phyloP scores from a whole-genome alignment of 495 filamentous ascomycete genomes.

The Penicillium robsamsonii region DNA sequence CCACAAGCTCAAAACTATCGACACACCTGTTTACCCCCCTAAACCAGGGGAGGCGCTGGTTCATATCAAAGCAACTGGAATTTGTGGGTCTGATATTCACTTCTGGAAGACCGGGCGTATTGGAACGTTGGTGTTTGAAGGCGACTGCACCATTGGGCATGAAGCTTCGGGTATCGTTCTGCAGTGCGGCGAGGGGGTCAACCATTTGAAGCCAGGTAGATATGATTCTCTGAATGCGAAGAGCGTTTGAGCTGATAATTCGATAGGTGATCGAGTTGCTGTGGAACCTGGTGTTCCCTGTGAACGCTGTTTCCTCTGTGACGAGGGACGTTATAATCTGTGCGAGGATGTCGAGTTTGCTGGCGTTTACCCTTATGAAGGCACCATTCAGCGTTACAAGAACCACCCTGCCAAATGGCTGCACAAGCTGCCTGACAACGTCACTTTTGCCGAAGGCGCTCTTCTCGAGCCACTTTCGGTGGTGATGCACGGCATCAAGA shows the following conservation, averaged over 20 bases:
- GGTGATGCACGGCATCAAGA: constrained; percentile 64
- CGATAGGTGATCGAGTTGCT: constrained; percentile 65
- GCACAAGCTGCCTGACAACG: constrained; percentile 58
- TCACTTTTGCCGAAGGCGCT: constrained; percentile 66
- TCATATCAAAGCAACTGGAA: constrained; percentile 52
- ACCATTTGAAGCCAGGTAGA: constrained; percentile 34
- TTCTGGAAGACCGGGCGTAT: constrained; percentile 80
- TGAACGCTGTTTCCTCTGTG: constrained; percentile 60
- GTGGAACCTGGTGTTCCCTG: constrained; percentile 75
- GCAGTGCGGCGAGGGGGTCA: constrained; percentile 53
- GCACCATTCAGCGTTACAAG: constrained; percentile 58
- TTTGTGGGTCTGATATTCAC: constrained; percentile 65
- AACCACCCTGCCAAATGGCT: constrained; percentile 61
- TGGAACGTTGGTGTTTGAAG: constrained; percentile 64
- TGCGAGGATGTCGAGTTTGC: constrained; percentile 70
- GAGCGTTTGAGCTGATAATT: neutral
- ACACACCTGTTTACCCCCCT: constrained; percentile 51
- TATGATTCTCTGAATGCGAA: neutral
- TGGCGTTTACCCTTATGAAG: constrained; percentile 57
- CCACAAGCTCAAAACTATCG: constrained; percentile 49
- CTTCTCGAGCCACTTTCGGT: constrained; percentile 75
- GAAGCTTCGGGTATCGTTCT: constrained; percentile 70
- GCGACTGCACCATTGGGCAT: constrained; percentile 74
- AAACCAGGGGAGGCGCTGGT: constrained; percentile 46
- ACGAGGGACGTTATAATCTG: constrained; percentile 71